Base-by-base conservation (phyloP, 108 stramenopile species). In the Pseudonitzschia delicatissima region DNA sequence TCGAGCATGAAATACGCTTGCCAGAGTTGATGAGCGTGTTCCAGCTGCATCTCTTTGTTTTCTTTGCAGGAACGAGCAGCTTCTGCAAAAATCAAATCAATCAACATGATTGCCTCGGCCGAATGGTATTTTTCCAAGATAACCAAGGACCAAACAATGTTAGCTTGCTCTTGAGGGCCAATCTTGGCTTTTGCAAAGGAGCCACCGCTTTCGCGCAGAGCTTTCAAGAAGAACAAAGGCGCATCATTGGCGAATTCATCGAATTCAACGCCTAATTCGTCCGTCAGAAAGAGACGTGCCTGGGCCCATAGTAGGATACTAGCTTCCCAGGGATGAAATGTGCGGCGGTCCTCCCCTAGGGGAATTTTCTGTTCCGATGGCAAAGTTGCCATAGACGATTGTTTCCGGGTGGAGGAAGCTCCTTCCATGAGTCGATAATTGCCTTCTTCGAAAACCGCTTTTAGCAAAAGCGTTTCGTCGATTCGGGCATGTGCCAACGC, bases 21-120 rank as follows among this genome's bases (percentile, higher is more conserved):
- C 89, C 89, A 94, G 11, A 94, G 77, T 66, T 94, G 93, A 76
- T 94, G 93, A 12, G 89, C 89, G 66, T 94, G 89, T 37, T 91
- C 93, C 29, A 91, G 81, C 50, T 88, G 87, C 20, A 93, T 89
- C 5, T 66, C 40, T 2, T 72, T 61, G 17, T 81, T 67, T 27
- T 71, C 57, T 33, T 78, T 57, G 20, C 73, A 82, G 26, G 83
- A 68, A 17, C 67, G 55, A 32, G 81, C 74, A 37, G 73, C 71
- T 33, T 76, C 78, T 3, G 64, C 40, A 66, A 93, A 91, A 36
- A 91, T 84, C 4, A 42, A 62, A 58, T 73, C 62, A 31, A 93
- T 73, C 31, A 93, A 61, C 17, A 55, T 33, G 3, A 76, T 74
- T 37, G 83, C 64, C 31, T 76, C 64, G 2, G 69, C 28, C 28